Base-by-base conservation (phyloP, 495 filamentous ascomycete species). In the Hapsidospora chrysogenum region DNA sequence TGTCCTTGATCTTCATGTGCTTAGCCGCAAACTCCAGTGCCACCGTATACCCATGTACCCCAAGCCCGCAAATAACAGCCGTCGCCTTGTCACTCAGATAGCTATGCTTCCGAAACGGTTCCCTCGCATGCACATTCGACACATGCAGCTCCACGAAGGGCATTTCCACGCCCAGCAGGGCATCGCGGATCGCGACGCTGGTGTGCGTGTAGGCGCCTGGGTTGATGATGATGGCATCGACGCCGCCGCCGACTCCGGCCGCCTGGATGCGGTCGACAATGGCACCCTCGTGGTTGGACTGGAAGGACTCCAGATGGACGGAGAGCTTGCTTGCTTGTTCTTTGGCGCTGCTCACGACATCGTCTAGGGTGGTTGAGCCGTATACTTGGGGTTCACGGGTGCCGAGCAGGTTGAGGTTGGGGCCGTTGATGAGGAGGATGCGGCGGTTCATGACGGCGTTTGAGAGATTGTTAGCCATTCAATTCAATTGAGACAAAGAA, bases 361-460 rank as follows among this genome's bases (percentile, higher is more conserved):
- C 66, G 23, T 55, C 8, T 26, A 83, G 70, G 1, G 76, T 80
- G 3, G 68, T 71, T 41, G 50, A 54, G 46, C 77, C 78, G 58
- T 80, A 79, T 47, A 82, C 66, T 41, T 72, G 57, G 9, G 76
- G 78, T 49, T 84, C 78, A 15, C 78, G 66, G 31, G 71, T 76
- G 21, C 76, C 78, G 34, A 82, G 68, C 43, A 84, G 76, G 60
- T 80, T 84, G 49, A 84, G 73, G 56, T 84, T 82, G n/a, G 76
- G 76, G 21, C 78, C 77, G 54, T 81, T 81, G 60, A 83, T 69
- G 37, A 81, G 69, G 57, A 83, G 76, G 53, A 83, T 70, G 31
- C 60, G 66, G 49, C 65, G 64, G 1, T 58, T 43, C 51, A 56
- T 57, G 17, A 39, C 48, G 37, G 28, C n/a, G n/a, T n/a, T n/a